A percentile compares a stretch with the other conserved stretches of the same genome.
phyloP scores from a whole-genome alignment of 768 basidiomycete species.

The Xerocomellus amylosporus region DNA sequence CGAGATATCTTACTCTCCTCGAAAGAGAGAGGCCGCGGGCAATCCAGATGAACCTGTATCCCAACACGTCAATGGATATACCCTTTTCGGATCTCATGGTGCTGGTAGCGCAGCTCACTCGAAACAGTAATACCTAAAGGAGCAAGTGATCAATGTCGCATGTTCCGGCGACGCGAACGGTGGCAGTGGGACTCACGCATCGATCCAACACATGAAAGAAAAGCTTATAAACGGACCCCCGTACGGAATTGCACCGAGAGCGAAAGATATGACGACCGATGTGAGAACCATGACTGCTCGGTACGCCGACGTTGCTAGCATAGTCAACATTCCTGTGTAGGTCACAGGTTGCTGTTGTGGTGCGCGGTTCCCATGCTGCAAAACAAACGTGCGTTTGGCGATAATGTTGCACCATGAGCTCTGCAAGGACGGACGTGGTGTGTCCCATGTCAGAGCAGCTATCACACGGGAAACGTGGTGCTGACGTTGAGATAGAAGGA shows the following conservation, averaged over 20 bases:
- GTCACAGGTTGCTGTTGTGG: slow-evolving; percentile 51
- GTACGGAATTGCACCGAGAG: slow-evolving; percentile 60
- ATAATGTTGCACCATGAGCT: slow-evolving; percentile 75
- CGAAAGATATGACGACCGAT: slow-evolving; percentile 65
- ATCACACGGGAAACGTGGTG: slow-evolving; percentile 14
- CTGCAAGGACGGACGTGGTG: slow-evolving; percentile 36
- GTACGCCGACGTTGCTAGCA: slow-evolving; percentile 78
- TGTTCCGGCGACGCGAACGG: background rate
- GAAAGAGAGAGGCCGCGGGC: slow-evolving; percentile 69
- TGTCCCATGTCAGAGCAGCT: slow-evolving; percentile 10
- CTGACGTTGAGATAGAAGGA: slow-evolving; percentile 84
- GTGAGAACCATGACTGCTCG: slow-evolving; percentile 79
- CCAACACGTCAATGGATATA: slow-evolving; percentile 12
- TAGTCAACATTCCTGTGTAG: slow-evolving; percentile 68
- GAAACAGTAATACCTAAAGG: slow-evolving; percentile 81
- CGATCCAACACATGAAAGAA: slow-evolving; percentile 80
- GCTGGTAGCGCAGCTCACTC: slow-evolving; percentile 50
- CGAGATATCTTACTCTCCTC: slow-evolving; percentile 66
- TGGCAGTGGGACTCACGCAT: slow-evolving; percentile 59
- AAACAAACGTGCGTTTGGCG: slow-evolving; percentile 67
- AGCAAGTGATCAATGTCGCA: background rate
- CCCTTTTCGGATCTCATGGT: slow-evolving; percentile 1
- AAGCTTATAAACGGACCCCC: slow-evolving; percentile 62
- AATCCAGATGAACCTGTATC: slow-evolving; percentile 70
- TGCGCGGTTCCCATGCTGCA: slow-evolving; percentile 67